A percentile compares a stretch with the other conserved stretches of the same genome.
Conservation (phyloP, 2,329 filamentous ascomycete species). For the Fusarium musae region DNA sequence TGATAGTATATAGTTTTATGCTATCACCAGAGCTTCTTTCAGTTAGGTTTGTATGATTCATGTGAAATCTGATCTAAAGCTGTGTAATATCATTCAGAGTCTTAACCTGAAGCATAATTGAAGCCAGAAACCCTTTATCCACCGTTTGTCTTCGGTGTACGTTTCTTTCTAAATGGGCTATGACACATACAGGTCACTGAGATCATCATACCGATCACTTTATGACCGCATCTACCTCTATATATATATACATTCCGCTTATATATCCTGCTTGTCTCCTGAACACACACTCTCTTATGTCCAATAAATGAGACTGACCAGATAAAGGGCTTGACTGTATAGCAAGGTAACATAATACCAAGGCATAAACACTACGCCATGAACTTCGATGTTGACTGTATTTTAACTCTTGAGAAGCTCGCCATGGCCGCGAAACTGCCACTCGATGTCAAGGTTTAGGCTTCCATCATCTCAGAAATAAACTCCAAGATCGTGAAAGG, state of each 20-base stretch:
- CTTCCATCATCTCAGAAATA: not conserved
- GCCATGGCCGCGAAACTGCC: not conserved
- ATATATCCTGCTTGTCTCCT: not conserved
- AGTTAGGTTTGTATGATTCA: not conserved
- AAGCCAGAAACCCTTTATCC: accelerated
- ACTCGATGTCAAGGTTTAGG: not conserved
- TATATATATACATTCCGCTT: accelerated
- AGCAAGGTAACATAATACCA: no score
- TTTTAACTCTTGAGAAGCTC: not conserved
- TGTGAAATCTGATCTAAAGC: not conserved
- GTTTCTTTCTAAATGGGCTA: accelerated
- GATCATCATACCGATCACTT: not conserved
- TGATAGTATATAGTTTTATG: not conserved
- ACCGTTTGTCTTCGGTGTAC: accelerated
- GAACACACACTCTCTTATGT: not conserved
- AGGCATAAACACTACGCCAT: no score
- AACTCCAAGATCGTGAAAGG: not conserved
- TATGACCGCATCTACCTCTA: no score
- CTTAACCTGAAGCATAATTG: not conserved
- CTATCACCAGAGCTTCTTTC: accelerated
- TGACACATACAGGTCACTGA: no score
- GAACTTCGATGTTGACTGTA: not conserved
- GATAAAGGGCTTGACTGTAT: not conserved
- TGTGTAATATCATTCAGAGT: not conserved
- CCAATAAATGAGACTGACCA: not conserved